Conservation (phyloP, 441 rosid species). For the Gossypium schwendimanii region DNA sequence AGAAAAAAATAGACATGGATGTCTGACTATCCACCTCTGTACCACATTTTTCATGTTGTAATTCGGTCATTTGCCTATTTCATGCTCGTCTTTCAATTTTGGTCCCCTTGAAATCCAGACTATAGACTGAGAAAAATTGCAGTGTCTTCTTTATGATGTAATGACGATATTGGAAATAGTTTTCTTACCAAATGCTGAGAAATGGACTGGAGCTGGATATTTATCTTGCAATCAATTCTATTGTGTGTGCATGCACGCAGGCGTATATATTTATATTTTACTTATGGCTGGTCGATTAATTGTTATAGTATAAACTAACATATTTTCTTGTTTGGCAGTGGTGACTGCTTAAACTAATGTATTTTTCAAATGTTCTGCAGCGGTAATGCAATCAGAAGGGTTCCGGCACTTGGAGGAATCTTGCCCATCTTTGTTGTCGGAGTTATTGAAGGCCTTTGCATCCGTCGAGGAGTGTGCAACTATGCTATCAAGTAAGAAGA, state of each 20-base stretch:
- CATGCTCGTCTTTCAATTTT: background rate
- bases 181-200: background rate
- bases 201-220: background rate
- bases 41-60: background rate
- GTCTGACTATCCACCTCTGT: background rate
- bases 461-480: conserved; percentile 55
- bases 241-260: no score
- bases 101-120: background rate
- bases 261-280: background rate
- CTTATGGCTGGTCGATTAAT: background rate
- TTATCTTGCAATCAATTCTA: background rate
- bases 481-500: conserved; percentile 48
- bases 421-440: conserved; percentile 76
- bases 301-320: background rate
- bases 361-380: conserved; percentile 36
- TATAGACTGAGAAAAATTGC: background rate
- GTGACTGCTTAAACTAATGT: conserved; percentile 6
- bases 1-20: background rate
- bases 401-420: conserved; percentile 78
- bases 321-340: background rate
- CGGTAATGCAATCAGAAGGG: conserved; percentile 86
- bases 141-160: background rate
- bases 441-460: conserved; percentile 71
- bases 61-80: background rate
- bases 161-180: background rate